phyloP scores from a whole-genome alignment of 192 early-diverging fungal genomes.

The Entomortierella parvispora region DNA sequence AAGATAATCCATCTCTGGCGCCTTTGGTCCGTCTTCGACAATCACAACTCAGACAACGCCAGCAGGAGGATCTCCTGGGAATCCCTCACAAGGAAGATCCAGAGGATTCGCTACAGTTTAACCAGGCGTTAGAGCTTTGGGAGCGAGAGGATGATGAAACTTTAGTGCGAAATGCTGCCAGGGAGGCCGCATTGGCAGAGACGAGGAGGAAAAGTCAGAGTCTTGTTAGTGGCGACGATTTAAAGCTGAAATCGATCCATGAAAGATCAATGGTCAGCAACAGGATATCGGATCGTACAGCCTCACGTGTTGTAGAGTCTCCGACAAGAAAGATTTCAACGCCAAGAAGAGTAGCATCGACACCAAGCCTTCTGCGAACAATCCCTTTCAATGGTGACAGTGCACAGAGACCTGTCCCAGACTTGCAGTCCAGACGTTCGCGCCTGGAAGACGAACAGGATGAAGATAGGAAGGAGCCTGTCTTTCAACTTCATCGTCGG shows the following conservation, averaged over 20 bases:
- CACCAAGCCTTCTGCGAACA: conserved; percentile 19
- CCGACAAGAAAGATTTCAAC: conserved; percentile 6
- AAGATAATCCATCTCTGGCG: conserved; percentile 1
- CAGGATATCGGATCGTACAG: no score
- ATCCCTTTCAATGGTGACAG: conserved; percentile 31
- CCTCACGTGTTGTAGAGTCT: no score
- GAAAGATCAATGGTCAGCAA: background rate
- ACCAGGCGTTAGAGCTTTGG: conserved; percentile 26
- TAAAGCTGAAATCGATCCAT: no score
- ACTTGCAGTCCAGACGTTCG: no score
- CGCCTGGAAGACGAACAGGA: no score
- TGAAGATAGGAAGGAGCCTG: background rate
- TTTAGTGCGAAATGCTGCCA: conserved; percentile 39
- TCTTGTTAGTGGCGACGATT: no score
- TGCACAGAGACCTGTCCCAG: conserved; percentile 23
- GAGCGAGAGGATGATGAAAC: conserved; percentile 42
- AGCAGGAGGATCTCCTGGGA: conserved; percentile 42
- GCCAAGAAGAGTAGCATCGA: background rate
- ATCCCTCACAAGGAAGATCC: background rate
- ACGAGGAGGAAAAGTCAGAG: background rate
- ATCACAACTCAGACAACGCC: conserved; percentile 33
- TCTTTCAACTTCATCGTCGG: no score
- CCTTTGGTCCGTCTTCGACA: conserved; percentile 43
- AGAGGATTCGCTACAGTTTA: conserved; percentile 6
- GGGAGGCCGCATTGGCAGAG: conserved; percentile 20